Base-by-base conservation (phyloP, 305 asterid genomes). In the Salvia sclarea region DNA sequence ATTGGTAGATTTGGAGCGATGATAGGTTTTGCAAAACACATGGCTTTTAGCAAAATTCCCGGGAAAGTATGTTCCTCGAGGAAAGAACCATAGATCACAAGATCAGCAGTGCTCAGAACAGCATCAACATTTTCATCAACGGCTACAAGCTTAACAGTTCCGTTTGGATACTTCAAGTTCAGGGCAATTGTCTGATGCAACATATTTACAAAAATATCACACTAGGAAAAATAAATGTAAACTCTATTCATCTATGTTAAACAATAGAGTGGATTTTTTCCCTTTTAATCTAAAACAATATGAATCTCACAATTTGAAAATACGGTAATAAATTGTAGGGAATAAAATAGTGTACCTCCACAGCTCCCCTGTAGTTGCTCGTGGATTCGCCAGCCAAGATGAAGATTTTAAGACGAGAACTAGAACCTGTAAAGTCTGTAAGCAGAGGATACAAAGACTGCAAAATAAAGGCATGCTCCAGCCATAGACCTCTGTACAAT, bases 81-180 rank as follows among this genome's bases (percentile, higher is more conserved):
- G 65, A 93, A 88, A 37, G 98, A 87, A 52, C 97, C 89, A 55
- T 91, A 93, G 57, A 93, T 82, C 79, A 87, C 96, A 66, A 91
- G 74, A 80, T 91, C 92, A 64, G 91, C 87, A 41, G 21, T 72
- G 61, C 70, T 69, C 53, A 91, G 75, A 64, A 75, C 67, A 76
- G 41, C 56, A 45, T 83, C 91, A 3, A 68, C 54, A 53, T 82
- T 76, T 74, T 79, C 87, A 56, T 82, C 86, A 11, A 75, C 45
- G 66, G 83, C 78, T 75, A 73, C 66, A 75, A 79, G 92, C 78
- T 78, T 73, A 73, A 91, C 92, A 12, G 83, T 83, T 56, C 80
- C 95, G 55, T 77, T 77, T 2, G 97, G 95, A 76, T 84, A 91
- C 53, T 82, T 80, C 85, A 93, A 75, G 69, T 82, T 87, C 59